phyloP scores from a whole-genome alignment of 2,329 filamentous ascomycete species.

The Eutypa lata region DNA sequence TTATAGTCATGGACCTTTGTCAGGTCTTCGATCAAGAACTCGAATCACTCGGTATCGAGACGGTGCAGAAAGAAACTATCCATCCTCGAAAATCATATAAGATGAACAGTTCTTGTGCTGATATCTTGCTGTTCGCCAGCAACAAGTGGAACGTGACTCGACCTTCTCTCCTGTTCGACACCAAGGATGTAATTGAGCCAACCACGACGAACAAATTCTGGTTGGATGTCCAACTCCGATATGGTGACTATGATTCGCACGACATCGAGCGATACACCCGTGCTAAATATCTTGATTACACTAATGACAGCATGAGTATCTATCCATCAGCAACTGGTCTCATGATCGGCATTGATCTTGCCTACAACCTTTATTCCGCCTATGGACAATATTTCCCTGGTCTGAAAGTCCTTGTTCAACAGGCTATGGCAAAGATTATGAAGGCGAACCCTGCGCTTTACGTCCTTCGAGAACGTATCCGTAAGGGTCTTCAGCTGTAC shows the following conservation, averaged over 20 bases:
- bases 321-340: slow-evolving; percentile 95
- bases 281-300: slow-evolving; percentile 98
- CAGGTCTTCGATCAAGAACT: slow-evolving; percentile 98
- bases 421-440: slow-evolving; percentile 99
- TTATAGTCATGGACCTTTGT: slow-evolving; percentile 89
- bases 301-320: slow-evolving; percentile 96
- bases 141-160: slow-evolving; percentile 99
- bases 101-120: slow-evolving; percentile 99
- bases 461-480: slow-evolving; percentile 93
- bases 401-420: slow-evolving; percentile 89
- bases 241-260: slow-evolving; percentile 98
- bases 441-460: slow-evolving; percentile 97
- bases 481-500: slow-evolving; percentile 96
- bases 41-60: slow-evolving; percentile 92
- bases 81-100: slow-evolving; percentile 99
- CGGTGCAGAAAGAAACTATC: slow-evolving; percentile 98
- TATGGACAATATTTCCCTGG: slow-evolving; percentile 99
- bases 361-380: slow-evolving; percentile 97
- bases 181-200: slow-evolving; percentile 89
- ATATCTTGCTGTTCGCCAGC: slow-evolving; percentile 93
- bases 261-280: slow-evolving; percentile 97
- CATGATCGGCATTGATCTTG: slow-evolving; percentile 96
- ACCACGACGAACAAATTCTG: slow-evolving; percentile 99
- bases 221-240: slow-evolving; percentile 94
- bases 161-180: slow-evolving; percentile 90